phyloP scores from a whole-genome alignment of 768 basidiomycete species.

The Leucocoprinus leucothites region DNA sequence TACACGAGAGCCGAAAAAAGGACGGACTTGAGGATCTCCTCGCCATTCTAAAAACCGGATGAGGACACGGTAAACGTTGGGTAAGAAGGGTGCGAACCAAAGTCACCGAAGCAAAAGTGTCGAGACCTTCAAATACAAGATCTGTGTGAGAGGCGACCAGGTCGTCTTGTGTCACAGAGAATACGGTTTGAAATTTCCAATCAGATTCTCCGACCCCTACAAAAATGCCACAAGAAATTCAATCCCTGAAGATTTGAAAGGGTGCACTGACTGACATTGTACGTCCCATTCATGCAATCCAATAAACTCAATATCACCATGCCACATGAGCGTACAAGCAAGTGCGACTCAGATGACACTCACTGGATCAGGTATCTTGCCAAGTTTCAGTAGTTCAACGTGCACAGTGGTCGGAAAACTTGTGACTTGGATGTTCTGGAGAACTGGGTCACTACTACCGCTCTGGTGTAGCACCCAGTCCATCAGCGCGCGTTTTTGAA shows the following conservation, averaged over 20 bases:
- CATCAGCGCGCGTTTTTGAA: neutral
- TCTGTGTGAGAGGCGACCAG: slow-evolving; percentile 52
- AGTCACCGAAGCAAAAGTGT: slow-evolving; percentile 77
- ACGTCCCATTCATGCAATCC: slow-evolving; percentile 87
- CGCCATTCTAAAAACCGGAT: slow-evolving; percentile 55
- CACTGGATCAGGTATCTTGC: slow-evolving; percentile 82
- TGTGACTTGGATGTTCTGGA: slow-evolving; percentile 58
- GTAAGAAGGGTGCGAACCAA: slow-evolving; percentile 45
- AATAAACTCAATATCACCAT: slow-evolving; percentile 46
- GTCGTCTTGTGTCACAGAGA: slow-evolving; percentile 49
- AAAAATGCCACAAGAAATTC: neutral
- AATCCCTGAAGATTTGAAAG: neutral
- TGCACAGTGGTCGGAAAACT: slow-evolving; percentile 85
- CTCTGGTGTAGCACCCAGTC: neutral
- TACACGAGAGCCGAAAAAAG: neutral
- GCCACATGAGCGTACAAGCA: neutral
- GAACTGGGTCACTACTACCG: neutral
- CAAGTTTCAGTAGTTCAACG: slow-evolving; percentile 72
- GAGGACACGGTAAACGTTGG: neutral
- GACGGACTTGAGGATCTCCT: slow-evolving; percentile 58
- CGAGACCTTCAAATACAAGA: slow-evolving; percentile 86
- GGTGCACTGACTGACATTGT: slow-evolving; percentile 58
- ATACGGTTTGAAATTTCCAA: slow-evolving; percentile 78
- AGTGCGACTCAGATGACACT: slow-evolving; percentile 19
- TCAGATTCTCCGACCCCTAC: slow-evolving; percentile 86